Evolutionary conservation across 768 basidiomycete genomes (phyloP), one percentile per base, ranked within the genome.

Genomic region (Russula griseocarnosa): DNA sequence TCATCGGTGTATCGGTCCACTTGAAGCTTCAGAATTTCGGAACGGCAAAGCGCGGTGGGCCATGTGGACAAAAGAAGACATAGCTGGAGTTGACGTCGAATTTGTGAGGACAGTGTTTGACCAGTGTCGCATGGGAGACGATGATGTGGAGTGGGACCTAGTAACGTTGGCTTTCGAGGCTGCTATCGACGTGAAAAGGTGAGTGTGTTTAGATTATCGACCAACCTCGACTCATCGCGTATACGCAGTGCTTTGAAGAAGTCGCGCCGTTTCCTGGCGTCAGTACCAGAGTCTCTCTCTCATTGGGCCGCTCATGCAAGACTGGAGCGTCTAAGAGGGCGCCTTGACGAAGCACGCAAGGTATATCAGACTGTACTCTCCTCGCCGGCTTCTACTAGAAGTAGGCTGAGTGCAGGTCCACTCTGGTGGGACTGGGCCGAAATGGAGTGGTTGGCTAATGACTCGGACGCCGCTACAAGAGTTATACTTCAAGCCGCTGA

Each of bases 391-490:
- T 74, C 76, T 28, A 57, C 73, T 18, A 70, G 73, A 7, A 73
- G 72, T 13, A 73, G 75, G 36, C 70, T 71, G 5, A 80, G 77
- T 36, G 70, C 74, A 18, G 76, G 80, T 24, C 73, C 72, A 61
- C 71, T 93, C 65, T 93, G 88, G 88, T 91, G 86, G 85, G 83
- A 86, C 68, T 93, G 90, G 88, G 87, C 86, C 1, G 86, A 93
- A 69, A 81, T 90, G 81, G 90, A 92, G 73, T 94, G 91, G 91
- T 71, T 90, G 13, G 72, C 76, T 16, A 81, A 83, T 1, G 69
- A 79, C 36, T 70, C 76, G 22, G 79, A 83, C 36, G 77, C 79
- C 38, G 80, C 86, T 16, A 71, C 84, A 42, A 75, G 79, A 40
- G 78, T 88, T 36, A 77, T 86, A 49, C 72, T 86, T 51, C 80